Evolutionary conservation across 768 basidiomycete genomes (phyloP), one percentile per base, ranked within the genome.

Genomic region (Mycena alexandri): DNA sequence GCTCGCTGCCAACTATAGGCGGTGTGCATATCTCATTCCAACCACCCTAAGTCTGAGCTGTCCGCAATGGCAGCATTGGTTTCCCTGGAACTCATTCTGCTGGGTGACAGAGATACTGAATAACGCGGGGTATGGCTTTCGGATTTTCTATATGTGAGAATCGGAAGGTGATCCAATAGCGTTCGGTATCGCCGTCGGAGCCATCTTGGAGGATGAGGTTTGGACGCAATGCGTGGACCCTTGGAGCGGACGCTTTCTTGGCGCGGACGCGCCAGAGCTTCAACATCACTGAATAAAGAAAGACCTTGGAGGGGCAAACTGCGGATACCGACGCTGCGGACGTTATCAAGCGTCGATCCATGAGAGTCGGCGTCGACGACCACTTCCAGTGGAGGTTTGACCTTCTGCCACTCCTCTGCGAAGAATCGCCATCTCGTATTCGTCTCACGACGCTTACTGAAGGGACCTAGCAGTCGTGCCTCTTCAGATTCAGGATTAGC

Each of bases 371-470:
- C 38, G n/a, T 63, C 70, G 42, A 79, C 70, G n/a, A 76, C 75
- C 17, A 87, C 73, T 68, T 89, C 81, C n/a, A 93, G 75, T 9
- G 93, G 92, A 25, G 89, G 88, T 4, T 78, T 73, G 24, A 90
- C 77, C 70, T 88, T 90, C 71, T 81, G 84, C 69, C 81, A 81
- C 73, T 92, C 86, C 12, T 68, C 71, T 17, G 75, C 78, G 76
- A 89, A 93, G 73, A 83, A 92, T 22, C 88, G 86, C 88, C 90
- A 87, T 22, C 88, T 87, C 51, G 89, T 82, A 77, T 95, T 95
- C 54, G 88, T 83, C 75, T 93, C 87, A 48, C 93, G 86, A 41
- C 93, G 87, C 74, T 87, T 91, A 81, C 91, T 92, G 47, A 93
- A 80, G 12, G 83, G 86, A 3, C 92, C 93, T 38, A 92, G 78